These are phyloP conservation scores for Seiridium unicorne DNA, from an alignment of 2,329 filamentous ascomycete species.

Conservation along the genomic window DNA sequence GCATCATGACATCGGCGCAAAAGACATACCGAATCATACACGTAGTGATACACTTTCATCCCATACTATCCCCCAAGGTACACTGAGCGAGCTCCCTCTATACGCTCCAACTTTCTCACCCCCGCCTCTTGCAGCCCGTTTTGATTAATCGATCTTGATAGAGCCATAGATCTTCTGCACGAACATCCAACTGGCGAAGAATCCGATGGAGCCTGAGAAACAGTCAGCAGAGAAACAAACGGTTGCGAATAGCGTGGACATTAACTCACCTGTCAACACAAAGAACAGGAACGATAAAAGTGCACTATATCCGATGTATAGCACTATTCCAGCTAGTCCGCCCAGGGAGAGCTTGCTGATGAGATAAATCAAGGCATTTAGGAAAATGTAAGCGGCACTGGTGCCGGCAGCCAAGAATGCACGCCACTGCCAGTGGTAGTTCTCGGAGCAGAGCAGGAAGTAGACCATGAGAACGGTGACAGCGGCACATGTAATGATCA, in stretches of 20 bases:
- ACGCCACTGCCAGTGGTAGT: conserved; percentile 99
- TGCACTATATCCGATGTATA: conserved; percentile 91
- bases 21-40: background rate
- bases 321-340: conserved; percentile 79
- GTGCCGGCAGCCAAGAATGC: conserved; percentile 90
- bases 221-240: background rate
- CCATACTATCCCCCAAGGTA: background rate
- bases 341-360: conserved; percentile 82
- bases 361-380: conserved; percentile 90
- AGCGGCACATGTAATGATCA: conserved; percentile 92
- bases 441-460: conserved; percentile 91
- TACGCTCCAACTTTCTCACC: background rate
- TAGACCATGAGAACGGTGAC: conserved; percentile 95
- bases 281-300: conserved; percentile 90
- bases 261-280: conserved; percentile 82
- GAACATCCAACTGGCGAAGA: conserved; percentile 93
- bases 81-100: background rate
- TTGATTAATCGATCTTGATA: conserved; percentile 90
- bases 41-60: background rate
- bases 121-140: background rate
- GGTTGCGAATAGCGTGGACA: background rate
- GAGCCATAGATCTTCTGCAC: conserved; percentile 91
- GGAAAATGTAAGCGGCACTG: conserved; percentile 87
- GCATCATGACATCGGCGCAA: background rate
- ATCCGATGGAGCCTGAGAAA: conserved; percentile 81